These are phyloP conservation scores for Cyberlindnera bimundalis DNA, from an alignment of 805 yeast genomes.

Conservation along the genomic window DNA sequence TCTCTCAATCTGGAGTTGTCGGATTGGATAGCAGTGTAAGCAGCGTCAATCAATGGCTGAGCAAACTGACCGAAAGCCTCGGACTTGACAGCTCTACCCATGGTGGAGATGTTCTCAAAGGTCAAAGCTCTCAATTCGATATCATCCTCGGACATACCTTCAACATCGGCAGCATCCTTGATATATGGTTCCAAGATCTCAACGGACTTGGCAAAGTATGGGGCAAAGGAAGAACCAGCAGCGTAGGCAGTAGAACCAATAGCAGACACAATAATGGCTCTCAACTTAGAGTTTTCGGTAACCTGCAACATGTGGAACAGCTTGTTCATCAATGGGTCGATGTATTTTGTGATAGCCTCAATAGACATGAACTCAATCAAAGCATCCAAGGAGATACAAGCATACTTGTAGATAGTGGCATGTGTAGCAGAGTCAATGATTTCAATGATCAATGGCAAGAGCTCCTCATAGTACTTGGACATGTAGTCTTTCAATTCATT, in stretches of 20 bases:
- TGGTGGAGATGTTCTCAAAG: conserved; percentile 87
- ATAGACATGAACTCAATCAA: conserved; percentile 87
- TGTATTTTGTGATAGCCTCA: conserved; percentile 75
- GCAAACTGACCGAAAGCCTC: conserved; percentile 84
- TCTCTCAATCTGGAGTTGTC: conserved; percentile 87
- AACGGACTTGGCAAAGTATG: conserved; percentile 81
- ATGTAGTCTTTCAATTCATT: conserved; percentile 80
- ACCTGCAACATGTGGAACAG: conserved; percentile 77
- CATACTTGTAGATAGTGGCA: conserved; percentile 81
- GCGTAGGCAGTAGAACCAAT: conserved; percentile 97
- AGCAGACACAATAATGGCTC: conserved; percentile 84
- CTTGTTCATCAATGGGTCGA: conserved; percentile 88
- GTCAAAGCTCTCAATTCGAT: conserved; percentile 89
- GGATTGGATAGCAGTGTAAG: conserved; percentile 72
- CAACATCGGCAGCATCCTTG: conserved; percentile 60
- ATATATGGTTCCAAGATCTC: conserved; percentile 80
- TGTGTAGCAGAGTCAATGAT: conserved; percentile 85
- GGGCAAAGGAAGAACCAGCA: conserved; percentile 81
- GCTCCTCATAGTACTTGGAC: conserved; percentile 76
- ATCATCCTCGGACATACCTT: conserved; percentile 83
- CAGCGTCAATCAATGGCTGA: conserved; percentile 83
- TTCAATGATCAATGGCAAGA: conserved; percentile 81
- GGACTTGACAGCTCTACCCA: conserved; percentile 96
- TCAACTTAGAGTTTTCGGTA: conserved; percentile 68
- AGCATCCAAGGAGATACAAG: conserved; percentile 88